Conservation (phyloP, 202 grass and related monocot species). For the Elaeis oleifera region DNA sequence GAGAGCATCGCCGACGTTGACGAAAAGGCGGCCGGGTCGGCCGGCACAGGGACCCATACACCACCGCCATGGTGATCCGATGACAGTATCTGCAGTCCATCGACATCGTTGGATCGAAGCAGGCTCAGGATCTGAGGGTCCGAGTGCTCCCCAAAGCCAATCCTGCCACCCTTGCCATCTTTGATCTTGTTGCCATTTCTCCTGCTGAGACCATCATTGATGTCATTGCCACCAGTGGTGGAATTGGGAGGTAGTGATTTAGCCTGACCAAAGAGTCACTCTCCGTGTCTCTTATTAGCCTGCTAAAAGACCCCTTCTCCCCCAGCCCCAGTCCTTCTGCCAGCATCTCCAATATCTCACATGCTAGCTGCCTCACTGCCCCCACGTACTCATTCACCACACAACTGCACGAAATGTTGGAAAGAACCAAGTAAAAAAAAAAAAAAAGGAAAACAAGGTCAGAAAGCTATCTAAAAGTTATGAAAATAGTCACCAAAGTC, state of each 20-base stretch:
- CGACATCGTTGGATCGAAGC: slow-evolving; percentile 60
- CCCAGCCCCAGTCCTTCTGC: slow-evolving; percentile 58
- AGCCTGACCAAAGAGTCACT: slow-evolving; percentile 74
- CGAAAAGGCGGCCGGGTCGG: slow-evolving; percentile 65
- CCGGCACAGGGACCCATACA: slow-evolving; percentile 51
- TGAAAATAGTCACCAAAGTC: no score
- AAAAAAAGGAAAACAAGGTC: neutral
- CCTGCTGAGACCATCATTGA: slow-evolving; percentile 3
- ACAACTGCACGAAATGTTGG: slow-evolving; percentile 21
- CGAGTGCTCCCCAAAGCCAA: slow-evolving; percentile 86
- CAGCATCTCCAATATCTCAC: slow-evolving; percentile 60
- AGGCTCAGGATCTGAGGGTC: slow-evolving; percentile 90
- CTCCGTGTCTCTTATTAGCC: slow-evolving; percentile 44
- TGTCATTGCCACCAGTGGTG: neutral
- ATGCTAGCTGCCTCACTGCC: slow-evolving; percentile 47
- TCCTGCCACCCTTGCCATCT: slow-evolving; percentile 6
- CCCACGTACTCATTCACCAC: slow-evolving; percentile 73
- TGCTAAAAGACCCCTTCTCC: slow-evolving; percentile 37
- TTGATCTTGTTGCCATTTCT: slow-evolving; percentile 15
- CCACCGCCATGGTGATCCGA: neutral
- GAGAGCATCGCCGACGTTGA: slow-evolving; percentile 76
- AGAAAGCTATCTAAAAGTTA: no score
- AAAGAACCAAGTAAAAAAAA: neutral
- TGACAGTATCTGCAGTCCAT: slow-evolving; percentile 62
- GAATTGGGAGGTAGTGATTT: slow-evolving; percentile 60